These are phyloP conservation scores for Hypoxylon lienhwacheense DNA, from an alignment of 495 filamentous ascomycete species.

Conservation along the genomic window DNA sequence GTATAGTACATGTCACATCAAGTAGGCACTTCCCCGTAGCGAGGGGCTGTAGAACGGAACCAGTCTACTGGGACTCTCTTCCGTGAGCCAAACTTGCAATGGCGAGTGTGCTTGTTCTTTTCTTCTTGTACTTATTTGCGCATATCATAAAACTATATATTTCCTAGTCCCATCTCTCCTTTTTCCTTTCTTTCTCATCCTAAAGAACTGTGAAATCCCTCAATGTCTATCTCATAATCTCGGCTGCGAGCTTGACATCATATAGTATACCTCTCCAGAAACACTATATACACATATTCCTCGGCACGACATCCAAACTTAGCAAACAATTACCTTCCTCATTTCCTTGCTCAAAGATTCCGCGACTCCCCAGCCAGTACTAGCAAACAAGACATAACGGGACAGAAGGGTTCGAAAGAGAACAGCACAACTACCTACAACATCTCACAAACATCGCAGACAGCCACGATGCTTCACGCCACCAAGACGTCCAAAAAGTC, in stretches of 20 bases:
- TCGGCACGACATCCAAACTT: too few relatives aligned
- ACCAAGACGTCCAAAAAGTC: slow-evolving; percentile 23
- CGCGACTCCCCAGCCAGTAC: too few relatives aligned
- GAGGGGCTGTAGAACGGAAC: slow-evolving; percentile 21
- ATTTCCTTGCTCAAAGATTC: too few relatives aligned
- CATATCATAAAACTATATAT: not conserved
- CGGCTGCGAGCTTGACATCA: too few relatives aligned
- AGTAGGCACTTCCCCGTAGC: slow-evolving; percentile 5
- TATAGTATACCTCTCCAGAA: too few relatives aligned
- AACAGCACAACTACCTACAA: not conserved
- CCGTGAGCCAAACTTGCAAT: slow-evolving; percentile 9
- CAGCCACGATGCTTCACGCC: slow-evolving; percentile 16
- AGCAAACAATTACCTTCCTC: too few relatives aligned
- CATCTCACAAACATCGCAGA: too few relatives aligned
- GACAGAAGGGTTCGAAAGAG: not conserved
- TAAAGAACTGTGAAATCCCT: too few relatives aligned
- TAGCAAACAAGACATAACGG: not conserved
- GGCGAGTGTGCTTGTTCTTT: slow-evolving; percentile 3
- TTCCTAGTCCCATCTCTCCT: not conserved
- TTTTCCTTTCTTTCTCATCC: not conserved
- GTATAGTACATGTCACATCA: slow-evolving; percentile 5
- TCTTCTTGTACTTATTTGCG: not conserved
- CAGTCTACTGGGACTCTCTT: slow-evolving; percentile 22
- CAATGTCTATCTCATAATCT: too few relatives aligned
- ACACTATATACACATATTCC: too few relatives aligned